Evolutionary conservation across 2,329 filamentous ascomycete genomes (phyloP).

Genomic region (Davidsoniella neocaledoniae): DNA sequence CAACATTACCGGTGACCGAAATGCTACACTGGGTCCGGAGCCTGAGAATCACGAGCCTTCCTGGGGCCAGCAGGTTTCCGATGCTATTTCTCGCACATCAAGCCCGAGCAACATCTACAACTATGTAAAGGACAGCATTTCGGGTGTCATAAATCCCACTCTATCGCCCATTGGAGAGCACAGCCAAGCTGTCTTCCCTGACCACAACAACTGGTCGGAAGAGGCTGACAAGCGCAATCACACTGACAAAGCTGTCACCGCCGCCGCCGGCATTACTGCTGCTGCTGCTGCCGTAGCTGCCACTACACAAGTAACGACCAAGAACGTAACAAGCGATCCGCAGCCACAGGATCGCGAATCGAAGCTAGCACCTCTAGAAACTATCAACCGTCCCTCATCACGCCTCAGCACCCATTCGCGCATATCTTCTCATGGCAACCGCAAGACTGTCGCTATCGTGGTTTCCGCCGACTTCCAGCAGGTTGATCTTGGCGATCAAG

Average conservation of each 20-base stretch:
- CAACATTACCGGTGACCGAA: background rate
- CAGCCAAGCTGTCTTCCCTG: constrained; percentile 60
- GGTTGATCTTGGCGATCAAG: constrained; percentile 40
- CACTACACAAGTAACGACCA: background rate
- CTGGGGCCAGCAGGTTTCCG: constrained; percentile 64
- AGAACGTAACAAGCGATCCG: background rate
- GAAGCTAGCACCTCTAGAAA: background rate
- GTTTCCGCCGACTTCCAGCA: constrained; percentile 59
- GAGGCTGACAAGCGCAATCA: constrained; percentile 57
- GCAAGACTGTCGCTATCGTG: constrained; percentile 73
- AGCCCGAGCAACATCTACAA: constrained; percentile 83
- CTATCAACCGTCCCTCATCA: constrained; percentile 6
- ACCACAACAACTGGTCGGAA: constrained; percentile 85
- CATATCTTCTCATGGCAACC: constrained; percentile 16
- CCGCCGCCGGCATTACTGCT: too few relatives aligned
- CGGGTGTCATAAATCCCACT: constrained; percentile 66
- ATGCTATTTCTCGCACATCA: constrained; percentile 63
- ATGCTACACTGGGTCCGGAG: background rate
- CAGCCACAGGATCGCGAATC: background rate
- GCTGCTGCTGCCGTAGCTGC: constrained; percentile 5
- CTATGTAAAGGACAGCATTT: constrained; percentile 64
- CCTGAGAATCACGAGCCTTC: constrained; percentile 17
- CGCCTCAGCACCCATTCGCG: constrained; percentile 7
- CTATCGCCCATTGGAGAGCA: constrained; percentile 73
- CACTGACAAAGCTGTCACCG: background rate